Base-by-base conservation (phyloP, 176 grass and related monocot species). In the Alloteropsis semialata region DNA sequence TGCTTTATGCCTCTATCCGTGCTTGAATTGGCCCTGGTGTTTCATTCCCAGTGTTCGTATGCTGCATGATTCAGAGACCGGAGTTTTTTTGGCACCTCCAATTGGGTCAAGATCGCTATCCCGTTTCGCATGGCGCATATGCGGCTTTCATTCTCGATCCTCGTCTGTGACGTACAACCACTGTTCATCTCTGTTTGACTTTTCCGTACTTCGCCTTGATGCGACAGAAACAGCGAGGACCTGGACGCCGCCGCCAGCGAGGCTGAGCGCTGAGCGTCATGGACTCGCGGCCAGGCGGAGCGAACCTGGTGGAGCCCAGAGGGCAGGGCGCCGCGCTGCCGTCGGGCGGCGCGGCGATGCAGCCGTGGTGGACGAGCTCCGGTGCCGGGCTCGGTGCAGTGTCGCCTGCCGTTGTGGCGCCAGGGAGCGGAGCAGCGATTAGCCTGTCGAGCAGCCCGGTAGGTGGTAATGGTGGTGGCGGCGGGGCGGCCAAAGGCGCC, bases 361-460 rank as follows among this genome's bases (percentile, higher is more conserved):
- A 90, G 73, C 88, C 88, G 37, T 90, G 88, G 88, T 90, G 88
- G 88, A 90, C 73, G 46, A 41, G 19, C 46, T 66, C 68, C 30
- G 48, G 63, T 33, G 84, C 61, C 45, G 61, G 79, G 49, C 24
- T 86, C 49, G 88, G 84, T 13, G 88, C 88, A 2, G 88, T 90
- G 30, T 86, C 84, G 19, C 88, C 88, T 0, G 88, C 88, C 46
- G 84, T 90, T 44, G 88, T 90, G 48, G 84, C 84, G 65, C 84
- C 66, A 15, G 88, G 66, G 17, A 88, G 37, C 56, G 74, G 28
- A 2, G 27, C 66, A 1, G 74, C 74, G 56, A 77, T 85, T 5
- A 72, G 83, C 83, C n/a, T 90, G 39, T 86, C 83, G 12, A 70
- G 77, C 87, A 80, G 39, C 42, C 70, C 69, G 51, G 41, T 75